Evolutionary conservation across 2,329 filamentous ascomycete genomes (phyloP), one percentile per base, ranked within the genome.

Genomic region (Alternaria postmessia): DNA sequence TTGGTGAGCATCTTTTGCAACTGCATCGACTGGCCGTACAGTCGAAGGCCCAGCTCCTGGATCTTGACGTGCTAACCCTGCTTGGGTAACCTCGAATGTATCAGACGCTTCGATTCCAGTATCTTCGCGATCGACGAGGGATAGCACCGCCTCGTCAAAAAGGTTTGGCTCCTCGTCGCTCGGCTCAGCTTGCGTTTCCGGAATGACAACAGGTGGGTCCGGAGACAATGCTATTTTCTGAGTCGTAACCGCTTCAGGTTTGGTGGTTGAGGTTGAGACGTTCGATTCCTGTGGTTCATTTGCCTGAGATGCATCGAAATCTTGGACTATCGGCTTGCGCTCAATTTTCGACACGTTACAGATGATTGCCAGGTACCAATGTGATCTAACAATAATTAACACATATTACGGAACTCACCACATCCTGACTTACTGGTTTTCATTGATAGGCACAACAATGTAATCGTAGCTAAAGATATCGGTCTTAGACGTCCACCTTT

Each of bases 331-430:
- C 7, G 66, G 64, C 34, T 74, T 77, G 34, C 80, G 76, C 30
- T 70, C 66, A n/a, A 95, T 83, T 52, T 85, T 88, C 4, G 88
- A 86, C 3, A 94, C 85, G 71, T 99, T 97, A 85, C 93, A 97
- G 53, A 99, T 94, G 57, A 99, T 94, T 7, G 93, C 93, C 66
- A 98, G 82, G 78, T 95, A 98, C 95, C 96, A 99, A 78, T 99
- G 95, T 1, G 63, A 56, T 20, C 59, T 64, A 41, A 4, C 18
- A n/a, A 30, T 3, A 11, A 28, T 72, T 47, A 69, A 54, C 39
- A 30, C 4, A 11, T 24, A 5, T 3, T 42, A 22, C 26, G 24
- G 16, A 24, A 9, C 9, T 7, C 2, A 6, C 9, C 7, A 22
- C 18, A 22, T 51, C 69, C 59, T 28, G 14, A 47, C 72, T 20